A percentile compares a stretch with the other conserved stretches of the same genome.
These are phyloP conservation scores for Gossypium australe DNA, from an alignment of 345 rosid genomes.

Conservation along the genomic window DNA sequence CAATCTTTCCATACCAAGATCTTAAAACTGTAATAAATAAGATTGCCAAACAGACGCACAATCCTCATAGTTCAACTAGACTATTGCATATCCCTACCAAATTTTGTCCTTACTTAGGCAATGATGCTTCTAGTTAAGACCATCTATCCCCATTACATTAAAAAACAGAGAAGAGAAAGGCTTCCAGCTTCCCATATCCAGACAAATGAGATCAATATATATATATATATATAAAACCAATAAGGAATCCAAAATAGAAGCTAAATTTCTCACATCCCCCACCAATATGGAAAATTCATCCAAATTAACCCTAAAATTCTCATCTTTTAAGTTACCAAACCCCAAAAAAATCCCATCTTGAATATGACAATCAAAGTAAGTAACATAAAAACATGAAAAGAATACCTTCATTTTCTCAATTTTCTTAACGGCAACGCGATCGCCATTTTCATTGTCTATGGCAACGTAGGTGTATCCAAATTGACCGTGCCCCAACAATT, in stretches of 20 bases:
- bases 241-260: neutral
- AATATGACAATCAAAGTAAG: neutral
- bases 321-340: neutral
- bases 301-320: neutral
- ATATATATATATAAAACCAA: neutral
- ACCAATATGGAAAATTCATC: neutral
- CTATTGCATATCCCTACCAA: neutral
- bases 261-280: neutral
- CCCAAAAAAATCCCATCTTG: neutral
- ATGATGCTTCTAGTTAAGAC: neutral
- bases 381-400: neutral
- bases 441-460: constrained; percentile 52
- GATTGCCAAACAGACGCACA: neutral
- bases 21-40: neutral
- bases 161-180: neutral
- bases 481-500: constrained; percentile 85
- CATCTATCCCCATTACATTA: neutral
- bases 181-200: neutral
- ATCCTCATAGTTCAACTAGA: neutral
- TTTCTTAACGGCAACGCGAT: constrained; percentile 82
- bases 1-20: neutral
- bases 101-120: neutral
- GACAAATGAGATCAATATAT: neutral
- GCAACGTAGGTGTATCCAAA: constrained; percentile 95
- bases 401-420: constrained; percentile 79